These are phyloP conservation scores for Cystoisospora suis DNA, from an alignment of 169 alveolate genomes.

Conservation along the genomic window DNA sequence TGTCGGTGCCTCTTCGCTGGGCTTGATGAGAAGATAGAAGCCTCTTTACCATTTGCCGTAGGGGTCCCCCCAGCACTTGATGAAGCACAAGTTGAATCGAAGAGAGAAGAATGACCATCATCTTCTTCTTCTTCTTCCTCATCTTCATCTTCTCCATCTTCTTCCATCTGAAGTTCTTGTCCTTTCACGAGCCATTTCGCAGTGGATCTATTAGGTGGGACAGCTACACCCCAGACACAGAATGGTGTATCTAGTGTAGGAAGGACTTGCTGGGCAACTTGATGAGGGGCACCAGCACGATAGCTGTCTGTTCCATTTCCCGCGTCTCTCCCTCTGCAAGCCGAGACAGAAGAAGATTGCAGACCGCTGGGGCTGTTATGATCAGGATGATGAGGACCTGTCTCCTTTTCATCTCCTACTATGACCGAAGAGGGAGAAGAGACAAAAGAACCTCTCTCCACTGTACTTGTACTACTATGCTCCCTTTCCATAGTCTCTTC, in stretches of 20 bases:
- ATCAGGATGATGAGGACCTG: too few relatives aligned
- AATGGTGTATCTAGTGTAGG: slow-evolving; percentile 14
- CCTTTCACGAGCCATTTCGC: background rate
- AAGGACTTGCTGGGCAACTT: slow-evolving; percentile 11
- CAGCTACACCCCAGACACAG: slow-evolving; percentile 31
- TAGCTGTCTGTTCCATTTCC: background rate
- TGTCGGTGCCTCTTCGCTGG: too few relatives aligned
- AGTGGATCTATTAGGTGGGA: background rate
- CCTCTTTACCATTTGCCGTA: background rate
- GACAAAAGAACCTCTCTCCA: too few relatives aligned
- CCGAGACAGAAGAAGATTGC: too few relatives aligned
- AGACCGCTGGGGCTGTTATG: too few relatives aligned
- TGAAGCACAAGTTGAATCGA: background rate
- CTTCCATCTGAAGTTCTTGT: background rate
- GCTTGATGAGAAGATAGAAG: background rate
- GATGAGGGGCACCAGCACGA: background rate
- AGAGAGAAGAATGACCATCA: background rate
- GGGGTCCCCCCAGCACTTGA: too few relatives aligned
- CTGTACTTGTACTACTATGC: too few relatives aligned
- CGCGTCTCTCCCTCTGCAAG: background rate
- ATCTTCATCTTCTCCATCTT: slow-evolving; percentile 1
- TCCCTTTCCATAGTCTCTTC: too few relatives aligned
- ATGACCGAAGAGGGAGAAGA: too few relatives aligned
- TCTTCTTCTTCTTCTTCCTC: background rate
- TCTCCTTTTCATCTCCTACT: too few relatives aligned